Evolutionary conservation across 2,329 filamentous ascomycete genomes (phyloP).

Genomic region (Pestalotiopsis sp.): DNA sequence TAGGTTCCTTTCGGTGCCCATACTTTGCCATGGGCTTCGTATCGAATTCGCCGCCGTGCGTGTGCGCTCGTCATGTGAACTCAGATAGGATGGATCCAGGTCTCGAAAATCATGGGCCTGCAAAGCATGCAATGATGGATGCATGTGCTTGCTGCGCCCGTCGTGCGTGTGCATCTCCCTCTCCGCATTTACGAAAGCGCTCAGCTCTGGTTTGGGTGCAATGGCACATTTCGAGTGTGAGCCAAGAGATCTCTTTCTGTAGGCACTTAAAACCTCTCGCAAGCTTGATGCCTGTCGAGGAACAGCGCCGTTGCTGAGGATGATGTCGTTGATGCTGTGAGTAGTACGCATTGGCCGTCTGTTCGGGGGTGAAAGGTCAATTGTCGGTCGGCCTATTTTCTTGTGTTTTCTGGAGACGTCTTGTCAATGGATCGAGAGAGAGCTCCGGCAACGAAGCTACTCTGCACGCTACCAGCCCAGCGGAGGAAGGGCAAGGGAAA

Average conservation of each 20-base stretch:
- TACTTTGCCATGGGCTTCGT: neutral
- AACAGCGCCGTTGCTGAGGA: neutral
- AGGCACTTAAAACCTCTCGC: neutral
- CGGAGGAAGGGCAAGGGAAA: neutral
- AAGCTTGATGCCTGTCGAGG: neutral
- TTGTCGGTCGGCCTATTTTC: neutral
- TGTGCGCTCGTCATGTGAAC: neutral
- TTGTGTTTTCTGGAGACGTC: neutral
- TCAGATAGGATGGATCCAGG: neutral
- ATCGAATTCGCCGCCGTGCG: neutral
- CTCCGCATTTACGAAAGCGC: neutral
- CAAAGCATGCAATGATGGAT: neutral
- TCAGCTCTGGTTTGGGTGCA: neutral
- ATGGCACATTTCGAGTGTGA: neutral
- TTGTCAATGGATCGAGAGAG: neutral
- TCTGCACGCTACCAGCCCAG: neutral
- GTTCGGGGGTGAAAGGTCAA: neutral
- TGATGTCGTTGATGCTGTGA: slow-evolving; percentile 3
- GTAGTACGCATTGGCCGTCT: neutral
- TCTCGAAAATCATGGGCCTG: neutral
- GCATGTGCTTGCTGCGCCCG: too few species aligned
- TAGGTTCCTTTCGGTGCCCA: neutral
- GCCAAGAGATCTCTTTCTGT: neutral
- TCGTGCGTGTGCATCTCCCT: neutral
- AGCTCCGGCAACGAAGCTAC: neutral